Evolutionary conservation across 2,329 filamentous ascomycete genomes (phyloP).

Genomic region (Fusarium nematophilum): DNA sequence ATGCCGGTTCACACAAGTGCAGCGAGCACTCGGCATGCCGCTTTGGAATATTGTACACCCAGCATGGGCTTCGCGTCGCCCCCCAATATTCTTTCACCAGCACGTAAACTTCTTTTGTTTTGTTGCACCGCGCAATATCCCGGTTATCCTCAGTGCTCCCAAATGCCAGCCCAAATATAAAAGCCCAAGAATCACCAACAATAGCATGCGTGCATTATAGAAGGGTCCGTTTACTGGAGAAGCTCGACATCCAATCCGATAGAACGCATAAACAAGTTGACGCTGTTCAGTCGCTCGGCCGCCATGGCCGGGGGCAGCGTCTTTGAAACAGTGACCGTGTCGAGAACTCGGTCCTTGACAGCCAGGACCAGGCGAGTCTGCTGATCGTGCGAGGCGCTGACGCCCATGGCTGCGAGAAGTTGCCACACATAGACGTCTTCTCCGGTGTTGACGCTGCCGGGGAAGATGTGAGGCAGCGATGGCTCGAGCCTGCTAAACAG

Average conservation of each 20-base stretch:
- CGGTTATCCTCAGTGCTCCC: constrained; percentile 37
- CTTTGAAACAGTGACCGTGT: constrained; percentile 90
- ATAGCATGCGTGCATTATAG: constrained; percentile 27
- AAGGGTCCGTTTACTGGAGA: constrained; percentile 52
- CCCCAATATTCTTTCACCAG: constrained; percentile 38
- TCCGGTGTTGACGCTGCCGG: constrained; percentile 86
- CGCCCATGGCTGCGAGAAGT: constrained; percentile 93
- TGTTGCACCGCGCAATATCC: constrained; percentile 32
- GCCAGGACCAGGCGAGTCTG: constrained; percentile 94
- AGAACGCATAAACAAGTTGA: constrained; percentile 98
- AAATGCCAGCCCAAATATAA: constrained; percentile 40
- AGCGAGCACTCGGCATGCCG: constrained; percentile 30
- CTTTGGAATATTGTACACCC: constrained; percentile 39
- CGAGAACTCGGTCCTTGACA: constrained; percentile 98
- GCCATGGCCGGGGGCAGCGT: constrained; percentile 89
- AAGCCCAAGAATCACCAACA: constrained; percentile 42
- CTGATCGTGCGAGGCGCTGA: constrained; percentile 92
- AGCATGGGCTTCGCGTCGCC: constrained; percentile 22
- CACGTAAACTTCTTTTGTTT: constrained; percentile 28
- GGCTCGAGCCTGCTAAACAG: constrained; percentile 91
- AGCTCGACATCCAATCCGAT: constrained; percentile 97
- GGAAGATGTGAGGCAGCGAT: constrained; percentile 86
- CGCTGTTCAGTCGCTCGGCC: constrained; percentile 84
- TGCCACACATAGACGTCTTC: constrained; percentile 99
- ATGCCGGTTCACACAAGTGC: constrained; percentile 34